A percentile compares a stretch with the other conserved stretches of the same genome.
Conservation (phyloP, 306 rosid species). For the Trifolium pratense region DNA sequence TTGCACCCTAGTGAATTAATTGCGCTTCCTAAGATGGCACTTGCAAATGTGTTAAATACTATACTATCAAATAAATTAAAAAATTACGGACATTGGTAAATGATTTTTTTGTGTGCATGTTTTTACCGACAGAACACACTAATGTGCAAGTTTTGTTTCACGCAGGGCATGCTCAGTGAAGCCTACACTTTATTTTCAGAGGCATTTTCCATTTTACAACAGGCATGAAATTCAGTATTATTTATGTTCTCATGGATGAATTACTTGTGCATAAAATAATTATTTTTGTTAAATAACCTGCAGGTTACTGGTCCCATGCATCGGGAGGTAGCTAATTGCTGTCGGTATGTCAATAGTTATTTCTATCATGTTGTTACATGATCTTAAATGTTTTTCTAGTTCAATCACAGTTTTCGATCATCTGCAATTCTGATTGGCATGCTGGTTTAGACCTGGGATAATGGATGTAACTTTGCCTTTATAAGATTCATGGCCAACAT, state of each 20-base stretch:
- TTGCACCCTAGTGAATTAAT: constrained; percentile 24
- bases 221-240: constrained; percentile 59
- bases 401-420: constrained; percentile 6
- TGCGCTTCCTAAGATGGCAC: not conserved
- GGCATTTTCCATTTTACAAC: constrained; percentile 96
- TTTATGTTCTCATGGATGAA: constrained; percentile 11
- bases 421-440: constrained; percentile 16
- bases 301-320: constrained; percentile 99
- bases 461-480: constrained; percentile 4
- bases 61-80: constrained; percentile 5
- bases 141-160: constrained; percentile 34
- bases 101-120: not conserved
- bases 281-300: constrained; percentile 32
- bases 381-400: constrained; percentile 10
- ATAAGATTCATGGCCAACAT: constrained; percentile 13
- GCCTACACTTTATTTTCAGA: constrained; percentile 93
- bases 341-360: constrained; percentile 68
- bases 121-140: not conserved
- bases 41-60: not conserved
- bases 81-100: not conserved
- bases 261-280: constrained; percentile 42
- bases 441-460: constrained; percentile 16
- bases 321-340: constrained; percentile 97
- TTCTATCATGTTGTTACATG: not conserved
- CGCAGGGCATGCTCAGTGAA: constrained; percentile 98